Evolutionary conservation across 1,139 yeast genomes (phyloP), one percentile per base, ranked within the genome.

Genomic region (Kazachstania sp.): DNA sequence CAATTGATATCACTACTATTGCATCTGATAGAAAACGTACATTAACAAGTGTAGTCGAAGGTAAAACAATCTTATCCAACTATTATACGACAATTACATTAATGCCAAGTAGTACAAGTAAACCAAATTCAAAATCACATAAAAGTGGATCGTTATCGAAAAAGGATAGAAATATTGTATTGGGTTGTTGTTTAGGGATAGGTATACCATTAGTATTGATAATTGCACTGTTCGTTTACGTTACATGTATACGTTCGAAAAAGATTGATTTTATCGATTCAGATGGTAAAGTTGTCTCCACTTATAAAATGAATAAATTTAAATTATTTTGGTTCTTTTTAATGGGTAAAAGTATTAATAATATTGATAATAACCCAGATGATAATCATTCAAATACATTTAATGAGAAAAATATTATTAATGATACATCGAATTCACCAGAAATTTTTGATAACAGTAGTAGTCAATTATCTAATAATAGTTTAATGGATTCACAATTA

Each of bases 141-240:
- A 44, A 60, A 8, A 75, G 76, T 0, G n/a, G n/a, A n/a, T n/a
- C n/a, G n/a, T 57, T 74, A 5, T 67, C 75, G 1, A 58, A 60
- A 15, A 70, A 72, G 43, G 64, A 71, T 48, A 69, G 69, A 46
- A 68, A 69, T 47, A 68, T 75, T 30, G 71, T 74, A 13, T 70
- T 75, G 41, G 81, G 81, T 36, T 72, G 74, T 41, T 73, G 70
- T 26, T 73, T 69, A 1, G 73, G 73, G 11, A 51, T 70, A 28
- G 72, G 72, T 26, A 53, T 65, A 1, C 73, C 73, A 8, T n/a
- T 68, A 2, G 8, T 69, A 3, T 37, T 59, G 1, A 48, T 50
- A 0, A 20, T 62, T 1, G 16, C 51, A 0, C 42, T 54, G 12
- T 26, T 58, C n/a, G 37, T 61, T 2, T 66, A 65, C 49, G 56